Evolutionary conservation across 2,329 filamentous ascomycete species (phyloP), one percentile per base, ranked within the genome.

Genomic region (Cercospora sp.): DNA sequence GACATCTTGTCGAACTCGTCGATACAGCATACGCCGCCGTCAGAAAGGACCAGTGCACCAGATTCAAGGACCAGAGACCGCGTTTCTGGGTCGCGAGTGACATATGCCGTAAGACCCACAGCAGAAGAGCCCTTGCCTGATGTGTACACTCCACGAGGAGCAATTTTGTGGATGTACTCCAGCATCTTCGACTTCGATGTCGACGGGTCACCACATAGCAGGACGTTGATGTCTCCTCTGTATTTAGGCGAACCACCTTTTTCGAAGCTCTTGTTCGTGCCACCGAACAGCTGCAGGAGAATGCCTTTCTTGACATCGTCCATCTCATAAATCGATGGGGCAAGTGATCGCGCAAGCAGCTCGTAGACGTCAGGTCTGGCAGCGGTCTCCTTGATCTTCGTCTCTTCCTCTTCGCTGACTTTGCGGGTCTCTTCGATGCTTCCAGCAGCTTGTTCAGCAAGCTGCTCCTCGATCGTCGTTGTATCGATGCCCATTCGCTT

Each of bases 221-320:
- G 86, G 61, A 99, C 88, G 78, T 99, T 99, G 83, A 99, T 97
- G 80, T 99, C 95, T 70, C 95, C 95, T 83, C 95, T 89, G 79
- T 99, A 99, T 75, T 91, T 94, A 6, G 95, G 95, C 76, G 92
- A 97, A 67, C 94, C 95, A 65, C 95, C 95, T 80, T 97, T 98
- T 67, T 96, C 88, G 79, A 99, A 99, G 0, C 92, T 92, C 82
- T 99, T 99, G 84, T 99, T 99, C 36, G 95, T 97, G 66, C 95
- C 95, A 42, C 95, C 94, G 78, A 99, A 99, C 48, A 99, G 87
- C 77, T 99, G 95, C 3, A 99, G 88, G 10, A 99, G 84, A 69
- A 99, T 97, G 10, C 95, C 95, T 82, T 99, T 99, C 85, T 99
- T 99, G 59, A 98, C 93, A 76, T 99, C 95, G 73, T 99, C 95